A percentile compares a stretch with the other conserved stretches of the same genome.
phyloP scores from a whole-genome alignment of 164 flowering plant genomes.

The Umbellularia californica region DNA sequence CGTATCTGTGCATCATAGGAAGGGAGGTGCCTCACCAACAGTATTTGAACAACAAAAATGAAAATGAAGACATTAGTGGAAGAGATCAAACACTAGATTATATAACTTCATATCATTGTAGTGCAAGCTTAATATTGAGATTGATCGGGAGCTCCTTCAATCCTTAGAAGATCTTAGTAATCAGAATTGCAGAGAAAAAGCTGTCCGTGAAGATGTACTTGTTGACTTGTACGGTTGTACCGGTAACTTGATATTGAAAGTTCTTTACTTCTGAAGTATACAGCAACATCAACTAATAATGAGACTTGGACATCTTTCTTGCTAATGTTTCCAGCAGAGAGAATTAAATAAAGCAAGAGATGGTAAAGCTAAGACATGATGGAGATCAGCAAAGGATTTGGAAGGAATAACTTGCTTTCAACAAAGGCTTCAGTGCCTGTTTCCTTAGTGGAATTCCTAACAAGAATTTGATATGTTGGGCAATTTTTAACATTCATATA shows the following conservation, averaged over 20 bases:
- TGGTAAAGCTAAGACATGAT: conserved; percentile 49
- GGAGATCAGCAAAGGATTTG: conserved; percentile 53
- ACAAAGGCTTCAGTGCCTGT: too few species aligned
- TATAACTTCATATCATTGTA: conserved; percentile 7
- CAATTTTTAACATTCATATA: too few species aligned
- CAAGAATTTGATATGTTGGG: too few species aligned
- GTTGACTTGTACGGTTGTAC: conserved; percentile 24
- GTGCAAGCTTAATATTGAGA: conserved; percentile 6
- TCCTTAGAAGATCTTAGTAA: conserved; percentile 59
- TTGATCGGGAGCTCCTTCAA: conserved; percentile 28
- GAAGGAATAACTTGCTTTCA: conserved; percentile 17
- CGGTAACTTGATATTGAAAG: conserved; percentile 52
- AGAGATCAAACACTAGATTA: background rate
- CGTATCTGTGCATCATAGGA: too few species aligned
- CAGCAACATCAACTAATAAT: background rate
- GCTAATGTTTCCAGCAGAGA: conserved; percentile 24
- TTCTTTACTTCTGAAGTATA: conserved; percentile 25
- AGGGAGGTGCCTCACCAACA: background rate
- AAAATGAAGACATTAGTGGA: background rate
- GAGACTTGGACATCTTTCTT: background rate
- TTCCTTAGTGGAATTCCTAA: too few species aligned
- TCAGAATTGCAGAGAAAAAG: conserved; percentile 50
- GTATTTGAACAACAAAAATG: background rate
- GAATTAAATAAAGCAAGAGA: conserved; percentile 49
- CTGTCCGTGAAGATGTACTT: conserved; percentile 48